Conservation (phyloP, 331 rosid species). For the Pyracantha coccinea region DNA sequence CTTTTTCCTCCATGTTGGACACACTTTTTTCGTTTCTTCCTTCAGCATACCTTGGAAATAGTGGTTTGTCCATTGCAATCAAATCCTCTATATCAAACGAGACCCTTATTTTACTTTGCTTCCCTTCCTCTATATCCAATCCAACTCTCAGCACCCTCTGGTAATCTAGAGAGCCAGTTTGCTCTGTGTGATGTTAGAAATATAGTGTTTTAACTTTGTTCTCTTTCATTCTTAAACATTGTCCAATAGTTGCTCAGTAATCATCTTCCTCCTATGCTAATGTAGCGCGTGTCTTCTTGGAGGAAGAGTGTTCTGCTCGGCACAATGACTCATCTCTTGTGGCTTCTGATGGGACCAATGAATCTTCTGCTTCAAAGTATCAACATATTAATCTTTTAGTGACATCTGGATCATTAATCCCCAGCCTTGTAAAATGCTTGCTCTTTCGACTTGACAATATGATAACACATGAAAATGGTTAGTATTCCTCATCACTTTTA, state of each 20-base stretch:
- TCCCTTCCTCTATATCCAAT: not conserved
- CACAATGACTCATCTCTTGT: slow-evolving; percentile 26
- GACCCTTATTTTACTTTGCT: not conserved
- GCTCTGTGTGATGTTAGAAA: not conserved
- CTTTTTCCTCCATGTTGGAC: no score
- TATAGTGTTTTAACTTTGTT: not conserved
- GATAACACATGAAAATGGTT: slow-evolving; percentile 62
- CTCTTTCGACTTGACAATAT: slow-evolving; percentile 69
- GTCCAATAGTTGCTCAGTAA: slow-evolving; percentile 1
- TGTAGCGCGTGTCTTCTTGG: slow-evolving; percentile 68
- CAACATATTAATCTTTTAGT: slow-evolving; percentile 63
- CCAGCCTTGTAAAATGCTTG: slow-evolving; percentile 83
- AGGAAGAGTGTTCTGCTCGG: slow-evolving; percentile 56
- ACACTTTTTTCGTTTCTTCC: no score
- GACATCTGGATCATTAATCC: slow-evolving; percentile 91
- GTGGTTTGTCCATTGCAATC: no score
- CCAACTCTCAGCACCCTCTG: not conserved
- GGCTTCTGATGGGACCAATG: slow-evolving; percentile 34
- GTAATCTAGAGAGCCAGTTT: not conserved
- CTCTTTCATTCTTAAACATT: not conserved
- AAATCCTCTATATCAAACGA: no score
- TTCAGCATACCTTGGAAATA: no score
- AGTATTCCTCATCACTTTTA: slow-evolving; percentile 18
- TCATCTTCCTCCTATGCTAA: slow-evolving; percentile 5
- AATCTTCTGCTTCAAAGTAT: slow-evolving; percentile 23